Evolutionary conservation across 1,284 basidiomycete species (phyloP).

Genomic region (Vanrija pseudolonga): DNA sequence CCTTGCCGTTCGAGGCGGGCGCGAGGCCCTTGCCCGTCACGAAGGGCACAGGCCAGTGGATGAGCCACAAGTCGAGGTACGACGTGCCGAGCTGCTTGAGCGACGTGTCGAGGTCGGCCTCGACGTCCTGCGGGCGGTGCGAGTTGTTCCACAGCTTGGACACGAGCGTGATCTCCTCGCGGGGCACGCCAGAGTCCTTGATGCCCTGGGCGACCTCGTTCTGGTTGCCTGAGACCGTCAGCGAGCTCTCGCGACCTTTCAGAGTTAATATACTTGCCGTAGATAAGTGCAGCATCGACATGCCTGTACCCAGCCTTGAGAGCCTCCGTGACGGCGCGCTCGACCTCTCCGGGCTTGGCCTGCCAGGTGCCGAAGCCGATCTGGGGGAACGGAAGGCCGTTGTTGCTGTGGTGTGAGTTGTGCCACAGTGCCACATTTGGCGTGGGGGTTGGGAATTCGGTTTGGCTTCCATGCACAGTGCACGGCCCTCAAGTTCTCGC

Average conservation of each 20-base stretch:
- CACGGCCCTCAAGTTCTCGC: too few species aligned
- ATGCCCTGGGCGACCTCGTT: constrained; percentile 66
- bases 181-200: constrained; percentile 69
- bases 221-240: constrained; percentile 54
- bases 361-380: constrained; percentile 82
- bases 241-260: background rate
- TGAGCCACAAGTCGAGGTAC: constrained; percentile 77
- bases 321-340: background rate
- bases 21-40: constrained; percentile 59
- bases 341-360: constrained; percentile 68
- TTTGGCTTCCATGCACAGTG: too few species aligned
- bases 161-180: constrained; percentile 79
- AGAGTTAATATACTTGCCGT: constrained; percentile 55
- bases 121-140: constrained; percentile 55
- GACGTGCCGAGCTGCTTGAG: constrained; percentile 65
- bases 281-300: constrained; percentile 68
- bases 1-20: constrained; percentile 46
- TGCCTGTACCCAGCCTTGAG: constrained; percentile 46
- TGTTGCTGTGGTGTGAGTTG: constrained; percentile 13
- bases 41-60: constrained; percentile 87
- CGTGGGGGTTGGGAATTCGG: background rate
- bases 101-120: constrained; percentile 69
- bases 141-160: constrained; percentile 55
- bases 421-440: background rate
- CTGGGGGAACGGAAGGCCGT: constrained; percentile 55